phyloP scores from a whole-genome alignment of 805 yeast species.

The Pichia cephalocereana region DNA sequence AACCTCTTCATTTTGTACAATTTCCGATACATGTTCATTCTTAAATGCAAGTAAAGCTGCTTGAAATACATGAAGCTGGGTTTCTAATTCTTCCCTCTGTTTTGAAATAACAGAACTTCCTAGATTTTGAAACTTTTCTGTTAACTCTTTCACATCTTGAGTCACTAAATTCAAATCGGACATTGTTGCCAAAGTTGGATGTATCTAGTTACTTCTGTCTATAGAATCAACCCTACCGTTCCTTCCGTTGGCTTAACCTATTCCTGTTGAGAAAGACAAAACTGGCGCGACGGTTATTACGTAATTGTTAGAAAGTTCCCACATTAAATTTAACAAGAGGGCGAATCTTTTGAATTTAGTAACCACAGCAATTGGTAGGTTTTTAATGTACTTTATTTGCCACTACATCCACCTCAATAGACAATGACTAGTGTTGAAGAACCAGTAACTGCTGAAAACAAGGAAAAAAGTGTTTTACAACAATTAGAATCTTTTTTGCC shows the following conservation, averaged over 20 bases:
- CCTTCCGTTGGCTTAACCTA: too few species aligned
- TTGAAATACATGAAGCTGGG: constrained; percentile 72
- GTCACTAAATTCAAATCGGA: background rate
- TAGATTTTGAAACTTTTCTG: constrained; percentile 36
- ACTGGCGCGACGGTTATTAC: too few species aligned
- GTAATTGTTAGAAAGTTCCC: too few species aligned
- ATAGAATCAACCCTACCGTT: too few species aligned
- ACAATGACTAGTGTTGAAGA: background rate
- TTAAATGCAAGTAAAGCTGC: constrained; percentile 71
- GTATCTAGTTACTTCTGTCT: too few species aligned
- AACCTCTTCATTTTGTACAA: constrained; percentile 53
- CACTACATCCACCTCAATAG: too few species aligned
- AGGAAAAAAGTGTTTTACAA: background rate
- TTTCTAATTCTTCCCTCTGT: constrained; percentile 52
- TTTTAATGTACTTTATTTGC: too few species aligned
- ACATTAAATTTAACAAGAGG: too few species aligned
- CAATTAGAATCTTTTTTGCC: constrained; percentile 3
- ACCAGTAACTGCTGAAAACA: background rate
- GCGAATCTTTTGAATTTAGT: too few species aligned
- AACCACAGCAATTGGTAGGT: too few species aligned
- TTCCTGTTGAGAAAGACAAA: too few species aligned
- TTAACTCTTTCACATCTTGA: background rate
- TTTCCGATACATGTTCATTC: constrained; percentile 57
- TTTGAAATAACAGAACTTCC: constrained; percentile 41
- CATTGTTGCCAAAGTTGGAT: background rate